Conservation (phyloP, 2,329 filamentous ascomycete species). For the Paracoccidioides lutzii region DNA sequence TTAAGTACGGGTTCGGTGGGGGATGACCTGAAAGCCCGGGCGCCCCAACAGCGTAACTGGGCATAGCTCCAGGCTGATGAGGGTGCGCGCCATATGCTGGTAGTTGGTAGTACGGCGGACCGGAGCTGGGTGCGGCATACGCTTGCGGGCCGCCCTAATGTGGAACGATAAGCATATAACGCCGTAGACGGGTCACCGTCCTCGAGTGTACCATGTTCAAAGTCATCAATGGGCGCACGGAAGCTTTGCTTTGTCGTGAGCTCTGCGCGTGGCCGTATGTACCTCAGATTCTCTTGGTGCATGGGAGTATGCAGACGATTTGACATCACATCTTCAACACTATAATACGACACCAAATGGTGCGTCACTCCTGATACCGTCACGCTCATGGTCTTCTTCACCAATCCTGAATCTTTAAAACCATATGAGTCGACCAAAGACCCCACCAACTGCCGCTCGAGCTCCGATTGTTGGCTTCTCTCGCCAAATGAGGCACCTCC, state of each 20-base stretch:
- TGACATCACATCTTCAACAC: conserved; percentile 59
- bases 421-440: conserved; percentile 81
- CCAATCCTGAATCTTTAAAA: conserved; percentile 68
- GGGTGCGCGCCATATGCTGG: conserved; percentile 17
- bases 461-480: conserved; percentile 31
- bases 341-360: conserved; percentile 84
- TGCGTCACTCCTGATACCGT: conserved; percentile 61
- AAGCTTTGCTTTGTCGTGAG: conserved; percentile 54
- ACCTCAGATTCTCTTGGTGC: conserved; percentile 38
- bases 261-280: conserved; percentile 44
- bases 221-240: conserved; percentile 51
- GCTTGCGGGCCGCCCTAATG: conserved; percentile 24
- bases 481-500: conserved; percentile 19
- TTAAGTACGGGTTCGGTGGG: conserved; percentile 27
- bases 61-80: conserved; percentile 21
- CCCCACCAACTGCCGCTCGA: conserved; percentile 54
- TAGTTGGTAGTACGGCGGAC: conserved; percentile 5
- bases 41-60: conserved; percentile 24
- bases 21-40: conserved; percentile 20
- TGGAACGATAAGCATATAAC: conserved; percentile 30
- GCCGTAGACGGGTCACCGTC: conserved; percentile 26
- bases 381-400: conserved; percentile 89
- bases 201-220: conserved; percentile 32
- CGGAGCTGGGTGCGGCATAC: conserved; percentile 22
- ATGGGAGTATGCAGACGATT: conserved; percentile 47